These are phyloP conservation scores for Serendipita sp. DNA, from an alignment of 1,284 basidiomycete genomes.

Conservation along the genomic window DNA sequence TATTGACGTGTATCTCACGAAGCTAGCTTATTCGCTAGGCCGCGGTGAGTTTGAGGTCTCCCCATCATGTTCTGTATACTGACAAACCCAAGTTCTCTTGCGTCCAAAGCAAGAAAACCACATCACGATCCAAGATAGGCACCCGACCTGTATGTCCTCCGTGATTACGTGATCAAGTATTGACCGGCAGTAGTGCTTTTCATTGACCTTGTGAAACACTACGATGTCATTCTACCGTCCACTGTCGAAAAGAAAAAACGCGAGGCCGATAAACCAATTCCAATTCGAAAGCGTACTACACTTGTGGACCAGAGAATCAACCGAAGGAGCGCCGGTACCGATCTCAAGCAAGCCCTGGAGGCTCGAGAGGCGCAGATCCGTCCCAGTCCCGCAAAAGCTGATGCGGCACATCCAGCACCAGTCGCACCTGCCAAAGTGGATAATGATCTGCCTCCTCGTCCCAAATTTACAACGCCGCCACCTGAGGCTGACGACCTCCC, in stretches of 20 bases:
- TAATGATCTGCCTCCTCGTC: constrained; percentile 8
- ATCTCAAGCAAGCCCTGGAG: constrained; percentile 27
- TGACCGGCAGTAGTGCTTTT: constrained; percentile 42
- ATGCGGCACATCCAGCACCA: constrained; percentile 2
- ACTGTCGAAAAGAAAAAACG: constrained; percentile 72
- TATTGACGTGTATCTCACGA: constrained; percentile 67
- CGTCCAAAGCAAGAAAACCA: constrained; percentile 72
- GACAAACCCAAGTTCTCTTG: constrained; percentile 44
- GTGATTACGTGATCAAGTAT: neutral
- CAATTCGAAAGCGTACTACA: constrained; percentile 73
- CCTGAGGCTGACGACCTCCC: constrained; percentile 23
- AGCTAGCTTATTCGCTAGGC: constrained; percentile 76
- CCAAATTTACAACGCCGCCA: constrained; percentile 13
- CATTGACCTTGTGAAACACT: constrained; percentile 72
- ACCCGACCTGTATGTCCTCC: constrained; percentile 47
- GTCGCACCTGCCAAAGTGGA: constrained; percentile 13
- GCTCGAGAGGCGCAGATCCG: constrained; percentile 20
- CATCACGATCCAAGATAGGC: constrained; percentile 74
- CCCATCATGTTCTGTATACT: constrained; percentile 7
- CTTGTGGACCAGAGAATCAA: constrained; percentile 80
- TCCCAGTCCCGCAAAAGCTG: constrained; percentile 7
- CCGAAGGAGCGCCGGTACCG: constrained; percentile 34
- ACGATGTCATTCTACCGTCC: constrained; percentile 62
- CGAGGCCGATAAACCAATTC: constrained; percentile 70
- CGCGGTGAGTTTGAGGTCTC: constrained; percentile 43